These are phyloP conservation scores for Reutealis trisperma DNA, from an alignment of 345 rosid species.

Conservation along the genomic window DNA sequence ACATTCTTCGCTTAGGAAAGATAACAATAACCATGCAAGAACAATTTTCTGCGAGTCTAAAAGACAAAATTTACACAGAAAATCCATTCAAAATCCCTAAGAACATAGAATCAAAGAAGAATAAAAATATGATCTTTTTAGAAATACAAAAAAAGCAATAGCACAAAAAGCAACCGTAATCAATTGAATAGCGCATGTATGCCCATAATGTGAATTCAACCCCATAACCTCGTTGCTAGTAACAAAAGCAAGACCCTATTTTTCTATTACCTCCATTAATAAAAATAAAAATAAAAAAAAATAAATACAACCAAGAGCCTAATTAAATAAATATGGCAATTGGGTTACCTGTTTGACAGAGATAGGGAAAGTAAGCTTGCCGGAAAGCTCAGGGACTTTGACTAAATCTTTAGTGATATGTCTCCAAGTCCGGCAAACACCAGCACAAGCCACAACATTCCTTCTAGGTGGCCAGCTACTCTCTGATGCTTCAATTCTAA, in stretches of 20 bases:
- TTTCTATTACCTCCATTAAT: not conserved
- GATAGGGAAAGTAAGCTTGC: conserved; percentile 35
- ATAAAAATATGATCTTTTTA: not conserved
- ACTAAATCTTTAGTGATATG: conserved; percentile 31
- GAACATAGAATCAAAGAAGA: not conserved
- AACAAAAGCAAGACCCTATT: not conserved
- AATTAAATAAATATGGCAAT: not conserved
- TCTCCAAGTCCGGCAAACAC: conserved; percentile 40
- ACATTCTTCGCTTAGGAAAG: not conserved
- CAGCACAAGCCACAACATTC: conserved; percentile 39
- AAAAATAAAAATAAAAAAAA: not conserved
- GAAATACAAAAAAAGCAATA: not conserved
- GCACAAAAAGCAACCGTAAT: not conserved
- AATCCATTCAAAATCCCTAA: not conserved
- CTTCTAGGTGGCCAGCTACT: conserved; percentile 33
- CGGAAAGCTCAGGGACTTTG: conserved; percentile 32
- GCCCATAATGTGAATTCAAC: not conserved
- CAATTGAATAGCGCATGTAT: not conserved
- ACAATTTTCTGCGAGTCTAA: not conserved
- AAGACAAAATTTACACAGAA: not conserved
- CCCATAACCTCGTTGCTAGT: not conserved
- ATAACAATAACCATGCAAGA: not conserved
- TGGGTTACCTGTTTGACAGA: conserved; percentile 33
- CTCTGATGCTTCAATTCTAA: conserved; percentile 35
- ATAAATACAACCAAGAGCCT: too few relatives aligned